phyloP scores from a whole-genome alignment of 352 stramenopile species.

The Pythium volutum region DNA sequence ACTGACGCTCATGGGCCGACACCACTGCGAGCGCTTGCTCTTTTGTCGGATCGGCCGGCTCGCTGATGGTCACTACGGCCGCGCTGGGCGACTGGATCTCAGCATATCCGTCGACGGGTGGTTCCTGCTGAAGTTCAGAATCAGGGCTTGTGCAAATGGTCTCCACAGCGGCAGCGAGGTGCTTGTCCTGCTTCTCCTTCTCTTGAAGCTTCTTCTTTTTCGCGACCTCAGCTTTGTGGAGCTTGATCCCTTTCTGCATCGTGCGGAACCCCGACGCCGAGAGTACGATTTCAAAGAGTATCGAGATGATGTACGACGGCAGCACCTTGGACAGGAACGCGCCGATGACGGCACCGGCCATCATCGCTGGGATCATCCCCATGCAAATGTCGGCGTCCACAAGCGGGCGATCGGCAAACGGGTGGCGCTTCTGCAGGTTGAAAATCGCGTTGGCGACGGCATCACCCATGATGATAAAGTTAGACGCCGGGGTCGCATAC shows the following conservation, averaged over 20 bases:
- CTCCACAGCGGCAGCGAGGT: neutral
- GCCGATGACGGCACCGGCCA: conserved; percentile 52
- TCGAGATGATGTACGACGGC: conserved; percentile 54
- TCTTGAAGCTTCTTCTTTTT: conserved; percentile 21
- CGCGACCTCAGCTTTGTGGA: conserved; percentile 36
- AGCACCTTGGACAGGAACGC: conserved; percentile 57
- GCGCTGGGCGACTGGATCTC: neutral
- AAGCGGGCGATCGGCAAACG: conserved; percentile 46
- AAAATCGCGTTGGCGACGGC: conserved; percentile 60
- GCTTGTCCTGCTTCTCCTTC: neutral
- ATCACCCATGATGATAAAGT: conserved; percentile 62
- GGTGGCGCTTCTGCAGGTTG: conserved; percentile 60
- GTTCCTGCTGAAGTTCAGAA: neutral
- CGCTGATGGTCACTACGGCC: neutral
- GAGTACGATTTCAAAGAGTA: conserved; percentile 45
- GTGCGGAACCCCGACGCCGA: conserved; percentile 34
- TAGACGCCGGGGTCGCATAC: conserved; percentile 51
- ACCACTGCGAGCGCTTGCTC: neutral
- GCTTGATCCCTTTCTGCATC: conserved; percentile 30
- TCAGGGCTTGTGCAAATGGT: neutral
- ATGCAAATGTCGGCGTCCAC: conserved; percentile 54
- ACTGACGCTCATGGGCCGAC: conserved; percentile 1
- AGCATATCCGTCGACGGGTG: neutral
- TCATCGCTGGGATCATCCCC: conserved; percentile 64
- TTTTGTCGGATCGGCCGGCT: neutral